Evolutionary conservation across 169 alveolate genomes (phyloP).

Genomic region (Plasmodium blacklocki): DNA sequence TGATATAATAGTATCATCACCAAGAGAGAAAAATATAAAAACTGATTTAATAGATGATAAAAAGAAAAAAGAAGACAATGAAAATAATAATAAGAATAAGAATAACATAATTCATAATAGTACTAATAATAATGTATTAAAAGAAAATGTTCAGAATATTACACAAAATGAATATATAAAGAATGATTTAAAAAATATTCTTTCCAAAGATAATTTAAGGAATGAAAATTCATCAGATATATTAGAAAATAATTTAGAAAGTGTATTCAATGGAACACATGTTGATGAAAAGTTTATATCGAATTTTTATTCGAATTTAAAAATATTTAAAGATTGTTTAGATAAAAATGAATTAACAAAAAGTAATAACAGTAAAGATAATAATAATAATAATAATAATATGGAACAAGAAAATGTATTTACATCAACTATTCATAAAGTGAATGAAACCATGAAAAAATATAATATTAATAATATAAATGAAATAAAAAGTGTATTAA

Average conservation of each 20-base stretch:
- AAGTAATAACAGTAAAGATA: neutral
- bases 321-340: slow-evolving; percentile 29
- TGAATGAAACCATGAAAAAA: slow-evolving; percentile 50
- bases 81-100: too few relatives aligned
- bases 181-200: neutral
- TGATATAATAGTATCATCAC: neutral
- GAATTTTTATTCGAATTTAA: slow-evolving; percentile 38
- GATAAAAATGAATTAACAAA: slow-evolving; percentile 8
- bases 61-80: neutral
- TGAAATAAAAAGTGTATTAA: slow-evolving; percentile 38
- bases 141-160: neutral
- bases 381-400: neutral
- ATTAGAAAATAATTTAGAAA: slow-evolving; percentile 44
- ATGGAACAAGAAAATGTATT: slow-evolving; percentile 1
- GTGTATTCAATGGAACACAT: neutral
- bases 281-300: slow-evolving; percentile 42
- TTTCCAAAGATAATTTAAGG: neutral
- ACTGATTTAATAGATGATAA: neutral
- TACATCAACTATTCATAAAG: slow-evolving; percentile 10
- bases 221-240: neutral
- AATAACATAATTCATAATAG: too few relatives aligned
- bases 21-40: neutral
- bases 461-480: slow-evolving; percentile 53
- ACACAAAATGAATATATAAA: neutral
- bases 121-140: too few relatives aligned